phyloP scores from a whole-genome alignment of 2,329 filamentous ascomycete genomes.

The Gaeumannomyces tritici region DNA sequence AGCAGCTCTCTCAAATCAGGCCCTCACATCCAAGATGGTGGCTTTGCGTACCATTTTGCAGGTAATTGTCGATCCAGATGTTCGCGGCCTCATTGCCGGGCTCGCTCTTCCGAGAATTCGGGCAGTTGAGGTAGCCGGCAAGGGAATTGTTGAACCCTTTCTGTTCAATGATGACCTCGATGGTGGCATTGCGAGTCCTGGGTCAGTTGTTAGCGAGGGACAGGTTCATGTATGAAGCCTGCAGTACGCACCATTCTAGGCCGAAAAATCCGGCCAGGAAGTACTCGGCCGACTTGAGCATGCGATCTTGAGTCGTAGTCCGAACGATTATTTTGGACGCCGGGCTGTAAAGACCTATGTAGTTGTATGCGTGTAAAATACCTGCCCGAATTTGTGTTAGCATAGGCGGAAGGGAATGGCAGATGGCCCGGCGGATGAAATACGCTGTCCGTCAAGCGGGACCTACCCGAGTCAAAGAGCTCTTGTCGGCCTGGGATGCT shows the following conservation, averaged over 20 bases:
- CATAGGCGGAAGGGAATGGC: background rate
- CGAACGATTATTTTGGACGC: constrained; percentile 63
- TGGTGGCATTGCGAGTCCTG: constrained; percentile 57
- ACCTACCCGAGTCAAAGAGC: constrained; percentile 51
- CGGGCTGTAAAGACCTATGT: constrained; percentile 61
- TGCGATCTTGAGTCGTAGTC: constrained; percentile 68
- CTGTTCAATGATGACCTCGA: constrained; percentile 63
- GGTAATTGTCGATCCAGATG: constrained; percentile 56
- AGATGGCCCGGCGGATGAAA: background rate
- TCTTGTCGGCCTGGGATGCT: constrained; percentile 48
- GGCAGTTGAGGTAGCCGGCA: constrained; percentile 57
- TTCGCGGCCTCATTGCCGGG: constrained; percentile 42
- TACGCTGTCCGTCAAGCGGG: background rate
- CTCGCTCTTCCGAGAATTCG: constrained; percentile 44
- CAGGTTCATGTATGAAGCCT: background rate
- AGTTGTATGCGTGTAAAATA: constrained; percentile 63
- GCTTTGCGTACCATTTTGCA: constrained; percentile 40
- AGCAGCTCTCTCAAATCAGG: background rate
- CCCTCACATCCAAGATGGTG: background rate
- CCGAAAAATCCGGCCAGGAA: constrained; percentile 75
- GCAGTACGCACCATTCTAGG: constrained; percentile 46
- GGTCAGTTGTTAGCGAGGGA: background rate
- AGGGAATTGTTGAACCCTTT: constrained; percentile 59
- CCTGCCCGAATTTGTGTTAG: constrained; percentile 25
- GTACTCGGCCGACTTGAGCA: constrained; percentile 69